Percentiles rank a stretch among this genome's conserved stretches.
These are phyloP conservation scores for Biscogniauxia marginata DNA, from an alignment of 2,329 filamentous ascomycete species.

Conservation along the genomic window DNA sequence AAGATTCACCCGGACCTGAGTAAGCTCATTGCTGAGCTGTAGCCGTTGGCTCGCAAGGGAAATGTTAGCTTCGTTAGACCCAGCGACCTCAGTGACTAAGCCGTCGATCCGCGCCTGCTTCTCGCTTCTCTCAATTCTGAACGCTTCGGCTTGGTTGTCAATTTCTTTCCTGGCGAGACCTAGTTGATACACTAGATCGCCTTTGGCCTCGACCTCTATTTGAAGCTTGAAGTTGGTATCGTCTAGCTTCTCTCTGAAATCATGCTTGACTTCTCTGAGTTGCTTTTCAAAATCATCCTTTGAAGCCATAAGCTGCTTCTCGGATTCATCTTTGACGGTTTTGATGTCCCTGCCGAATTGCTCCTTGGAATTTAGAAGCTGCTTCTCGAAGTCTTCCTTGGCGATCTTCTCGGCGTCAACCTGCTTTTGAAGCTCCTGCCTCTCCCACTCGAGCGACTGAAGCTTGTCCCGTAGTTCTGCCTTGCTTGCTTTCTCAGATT, in stretches of 20 bases:
- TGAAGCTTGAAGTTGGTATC: constrained; percentile 3
- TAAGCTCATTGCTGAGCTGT: constrained; percentile 21
- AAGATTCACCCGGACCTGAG: constrained; percentile 22
- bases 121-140: constrained; percentile 22
- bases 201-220: constrained; percentile 15
- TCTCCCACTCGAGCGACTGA: constrained; percentile 1
- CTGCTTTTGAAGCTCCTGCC: constrained; percentile 10
- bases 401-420: constrained; percentile 5
- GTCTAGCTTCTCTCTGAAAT: constrained; percentile 16
- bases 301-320: constrained; percentile 16
- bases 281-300: constrained; percentile 22
- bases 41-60: constrained; percentile 26
- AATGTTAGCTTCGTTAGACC: constrained; percentile 31
- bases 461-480: background rate
- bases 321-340: constrained; percentile 15
- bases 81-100: constrained; percentile 26
- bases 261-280: constrained; percentile 20
- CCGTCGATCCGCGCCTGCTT: constrained; percentile 27
- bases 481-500: constrained; percentile 13
- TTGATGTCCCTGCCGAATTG: constrained; percentile 17
- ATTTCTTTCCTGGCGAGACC: constrained; percentile 12
- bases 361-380: constrained; percentile 11
- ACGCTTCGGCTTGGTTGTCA: constrained; percentile 20
- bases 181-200: constrained; percentile 20
- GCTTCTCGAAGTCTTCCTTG: constrained; percentile 16